Base-by-base conservation (phyloP, 352 stramenopile genomes). In the Aphanomyces stellatus region DNA sequence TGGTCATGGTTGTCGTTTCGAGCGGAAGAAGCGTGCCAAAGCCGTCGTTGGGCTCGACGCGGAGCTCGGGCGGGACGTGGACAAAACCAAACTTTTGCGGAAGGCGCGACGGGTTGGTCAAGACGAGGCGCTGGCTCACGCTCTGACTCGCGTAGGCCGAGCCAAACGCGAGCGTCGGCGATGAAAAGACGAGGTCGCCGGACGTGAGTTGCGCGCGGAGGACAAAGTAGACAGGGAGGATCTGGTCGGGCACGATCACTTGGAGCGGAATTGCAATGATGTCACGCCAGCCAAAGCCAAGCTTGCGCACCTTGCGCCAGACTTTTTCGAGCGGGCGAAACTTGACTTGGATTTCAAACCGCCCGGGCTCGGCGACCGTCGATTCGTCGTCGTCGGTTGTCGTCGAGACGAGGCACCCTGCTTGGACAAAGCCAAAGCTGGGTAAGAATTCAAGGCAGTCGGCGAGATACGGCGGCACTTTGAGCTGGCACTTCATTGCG, bases 371-470 rank as follows among this genome's bases (percentile, higher is more conserved):
- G 13, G 30, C 41, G 42, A 34, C 30, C 17, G 57, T 11, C 15
- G 57, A 22, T 35, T 25, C 11, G 11, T 24, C n/a, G 22, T 62
- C 5, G 22, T 7, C 46, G 22, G 7, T 31, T 40, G 51, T 41
- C n/a, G n/a, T n/a, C n/a, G n/a, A n/a, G n/a, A n/a, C n/a, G n/a
- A n/a, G n/a, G n/a, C n/a, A n/a, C n/a, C n/a, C n/a, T n/a, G 59
- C 77, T 57, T 98, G 90, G 0, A 96, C 81, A 66, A 89, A 97
- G 3, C 88, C 87, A 65, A 95, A 91, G 55, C 76, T 78, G 0
- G 91, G 91, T 17, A 82, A 71, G 53, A 96, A 94, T 59, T 95
- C 87, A 11, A 96, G 48, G 42, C 70, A 82, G 1, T 77, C 73
- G 17, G 72, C 64, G 0, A 97, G 74, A 4, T 69, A 53, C 48